These are phyloP conservation scores for Penicillium subrubescens DNA, from an alignment of 495 filamentous ascomycete genomes.

Conservation along the genomic window DNA sequence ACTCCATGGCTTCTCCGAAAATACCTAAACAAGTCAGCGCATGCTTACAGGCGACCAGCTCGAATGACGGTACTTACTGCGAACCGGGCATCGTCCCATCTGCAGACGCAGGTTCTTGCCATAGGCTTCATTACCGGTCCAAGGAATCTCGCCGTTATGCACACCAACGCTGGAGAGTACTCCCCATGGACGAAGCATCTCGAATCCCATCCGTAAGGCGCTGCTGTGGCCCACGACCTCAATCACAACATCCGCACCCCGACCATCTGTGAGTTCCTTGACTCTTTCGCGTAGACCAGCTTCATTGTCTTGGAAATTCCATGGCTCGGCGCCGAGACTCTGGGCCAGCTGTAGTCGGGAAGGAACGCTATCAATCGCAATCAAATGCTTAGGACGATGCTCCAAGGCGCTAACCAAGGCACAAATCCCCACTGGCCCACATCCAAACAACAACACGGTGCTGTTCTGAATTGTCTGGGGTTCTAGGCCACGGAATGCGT, in stretches of 20 bases:
- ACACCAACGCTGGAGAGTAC: conserved; percentile 82
- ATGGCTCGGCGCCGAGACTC: conserved; percentile 74
- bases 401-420: conserved; percentile 76
- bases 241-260: conserved; percentile 84
- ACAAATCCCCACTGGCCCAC: conserved; percentile 84
- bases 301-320: conserved; percentile 70
- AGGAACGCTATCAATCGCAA: conserved; percentile 79
- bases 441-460: conserved; percentile 78
- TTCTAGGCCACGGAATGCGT: conserved; percentile 65
- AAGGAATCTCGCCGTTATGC: conserved; percentile 86
- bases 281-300: conserved; percentile 58
- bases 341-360: conserved; percentile 70
- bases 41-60: neutral
- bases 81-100: conserved; percentile 90
- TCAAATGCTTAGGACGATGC: conserved; percentile 69
- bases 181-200: conserved; percentile 84
- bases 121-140: conserved; percentile 84
- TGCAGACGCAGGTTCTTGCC: conserved; percentile 85
- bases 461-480: conserved; percentile 57
- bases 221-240: conserved; percentile 83
- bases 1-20: conserved; percentile 62
- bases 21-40: conserved; percentile 25
- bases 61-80: conserved; percentile 22
- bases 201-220: conserved; percentile 77
- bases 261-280: conserved; percentile 70